phyloP scores from a whole-genome alignment of 2,329 filamentous ascomycete species.

The Cryphonectria parasitica region DNA sequence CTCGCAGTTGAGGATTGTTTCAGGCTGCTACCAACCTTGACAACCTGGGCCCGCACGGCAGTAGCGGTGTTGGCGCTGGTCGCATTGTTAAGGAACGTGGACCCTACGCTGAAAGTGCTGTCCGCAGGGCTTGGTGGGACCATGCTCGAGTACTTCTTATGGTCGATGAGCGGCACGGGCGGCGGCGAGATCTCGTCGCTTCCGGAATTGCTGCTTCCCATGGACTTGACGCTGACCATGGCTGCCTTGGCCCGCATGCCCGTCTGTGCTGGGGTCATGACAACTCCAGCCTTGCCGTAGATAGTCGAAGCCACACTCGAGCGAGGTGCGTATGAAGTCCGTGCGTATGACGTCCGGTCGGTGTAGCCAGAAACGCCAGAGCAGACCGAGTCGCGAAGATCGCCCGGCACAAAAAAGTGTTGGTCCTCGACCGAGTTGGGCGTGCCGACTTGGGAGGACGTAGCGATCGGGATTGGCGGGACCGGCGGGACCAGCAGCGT shows the following conservation, averaged over 20 bases:
- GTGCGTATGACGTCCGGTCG: conserved; percentile 65
- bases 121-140: conserved; percentile 56
- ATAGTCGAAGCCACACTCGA: conserved; percentile 89
- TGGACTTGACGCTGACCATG: conserved; percentile 87
- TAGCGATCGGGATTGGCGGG: conserved; percentile 79
- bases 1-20: conserved; percentile 50
- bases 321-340: conserved; percentile 61
- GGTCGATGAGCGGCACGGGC: conserved; percentile 74
- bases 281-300: conserved; percentile 87
- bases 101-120: conserved; percentile 68
- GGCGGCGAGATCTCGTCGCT: conserved; percentile 59
- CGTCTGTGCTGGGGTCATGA: conserved; percentile 81
- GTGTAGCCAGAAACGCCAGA: conserved; percentile 71
- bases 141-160: conserved; percentile 56
- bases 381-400: conserved; percentile 89
- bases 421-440: conserved; percentile 71
- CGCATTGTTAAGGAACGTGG: conserved; percentile 69
- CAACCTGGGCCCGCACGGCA: conserved; percentile 59
- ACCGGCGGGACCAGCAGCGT: conserved; percentile 86
- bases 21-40: conserved; percentile 58
- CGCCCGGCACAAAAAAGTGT: conserved; percentile 90
- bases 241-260: conserved; percentile 87
- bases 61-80: conserved; percentile 58
- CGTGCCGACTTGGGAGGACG: conserved; percentile 61
- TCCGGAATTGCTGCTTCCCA: conserved; percentile 56